Conservation (phyloP, 2,329 filamentous ascomycete species). For the Xylaria sp. region DNA sequence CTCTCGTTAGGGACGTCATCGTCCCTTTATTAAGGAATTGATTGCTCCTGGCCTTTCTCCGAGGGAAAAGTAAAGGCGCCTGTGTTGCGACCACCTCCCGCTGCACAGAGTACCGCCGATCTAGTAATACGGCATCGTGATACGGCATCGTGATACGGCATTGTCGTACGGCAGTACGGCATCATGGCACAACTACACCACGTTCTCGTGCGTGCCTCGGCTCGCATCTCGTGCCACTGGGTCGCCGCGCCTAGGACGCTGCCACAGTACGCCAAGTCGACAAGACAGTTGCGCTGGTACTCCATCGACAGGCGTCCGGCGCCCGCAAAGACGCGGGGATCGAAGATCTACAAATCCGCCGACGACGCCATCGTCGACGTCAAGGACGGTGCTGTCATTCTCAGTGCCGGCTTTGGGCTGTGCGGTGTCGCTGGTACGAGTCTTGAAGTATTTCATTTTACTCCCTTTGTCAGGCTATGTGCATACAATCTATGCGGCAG, state of each 20-base stretch:
- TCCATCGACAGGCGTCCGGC: slow-evolving; percentile 20
- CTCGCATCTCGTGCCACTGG: slow-evolving; percentile 38
- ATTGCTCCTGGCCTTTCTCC: neutral
- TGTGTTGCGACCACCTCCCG: no score
- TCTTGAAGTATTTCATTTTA: neutral
- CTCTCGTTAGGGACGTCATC: slow-evolving; percentile 3
- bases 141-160: neutral
- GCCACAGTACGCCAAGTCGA: slow-evolving; percentile 27
- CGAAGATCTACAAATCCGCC: slow-evolving; percentile 60
- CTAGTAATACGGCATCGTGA: no score
- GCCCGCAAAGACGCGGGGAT: slow-evolving; percentile 38
- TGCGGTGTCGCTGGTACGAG: slow-evolving; percentile 72
- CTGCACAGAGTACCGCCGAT: no score
- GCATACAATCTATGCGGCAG: neutral
- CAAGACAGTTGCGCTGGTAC: slow-evolving; percentile 24
- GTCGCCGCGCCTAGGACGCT: slow-evolving; percentile 28
- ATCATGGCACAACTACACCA: slow-evolving; percentile 37
- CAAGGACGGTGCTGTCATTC: slow-evolving; percentile 70
- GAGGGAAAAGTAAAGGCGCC: no score
- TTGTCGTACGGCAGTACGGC: neutral
- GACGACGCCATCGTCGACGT: slow-evolving; percentile 74
- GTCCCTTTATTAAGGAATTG: neutral
- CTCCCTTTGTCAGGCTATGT: no score
- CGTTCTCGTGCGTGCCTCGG: slow-evolving; percentile 34
- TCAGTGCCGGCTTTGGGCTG: slow-evolving; percentile 83